Evolutionary conservation across 768 basidiomycete species (phyloP), one percentile per base, ranked within the genome.

Genomic region (Saitozyma podzolica): DNA sequence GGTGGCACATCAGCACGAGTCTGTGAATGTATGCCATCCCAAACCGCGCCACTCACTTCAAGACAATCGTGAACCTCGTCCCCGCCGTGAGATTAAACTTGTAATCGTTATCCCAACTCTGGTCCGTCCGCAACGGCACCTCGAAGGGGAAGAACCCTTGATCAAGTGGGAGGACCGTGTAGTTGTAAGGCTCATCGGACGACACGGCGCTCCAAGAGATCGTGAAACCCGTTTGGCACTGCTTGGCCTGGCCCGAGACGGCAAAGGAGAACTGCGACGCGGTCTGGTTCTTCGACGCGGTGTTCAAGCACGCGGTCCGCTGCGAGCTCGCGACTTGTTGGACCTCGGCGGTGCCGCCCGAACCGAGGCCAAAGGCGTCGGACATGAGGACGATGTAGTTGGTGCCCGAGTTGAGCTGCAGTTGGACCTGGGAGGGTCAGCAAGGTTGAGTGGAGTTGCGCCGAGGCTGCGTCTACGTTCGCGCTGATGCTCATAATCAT

Each of bases 301-400:
- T 61, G 40, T 57, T 50, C 7, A 72, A 57, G 56, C 74, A 76
- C 9, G 59, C 10, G n/a, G 74, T 64, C 11, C 67, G 37, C 9
- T 56, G 57, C n/a, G 69, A 63, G 3, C 53, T 16, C 37, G 48
- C 47, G 29, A 70, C 65, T 4, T 41, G 50, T 51, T 76, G 74
- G 41, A 76, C 64, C 39, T 68, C 64, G 17, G 74, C 65, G 8
- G 72, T 72, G 13, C 74, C 74, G 54, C 74, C 74, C 1, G 61
- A 64, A 6, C 66, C 69, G 11, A 68, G 39, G 4, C 72, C 70
- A 16, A 56, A 19, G 4, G 37, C 68, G 61, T 76, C 74, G 7
- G 63, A 63, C 68, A 76, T 70, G n/a, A 64, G 60, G 47, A 72
- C 68, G 14, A 69, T 65, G 50, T 76, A 76, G 47, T 68, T 61